Conservation (phyloP, 352 stramenopile species). For the Globisporangium uncinulatum region DNA sequence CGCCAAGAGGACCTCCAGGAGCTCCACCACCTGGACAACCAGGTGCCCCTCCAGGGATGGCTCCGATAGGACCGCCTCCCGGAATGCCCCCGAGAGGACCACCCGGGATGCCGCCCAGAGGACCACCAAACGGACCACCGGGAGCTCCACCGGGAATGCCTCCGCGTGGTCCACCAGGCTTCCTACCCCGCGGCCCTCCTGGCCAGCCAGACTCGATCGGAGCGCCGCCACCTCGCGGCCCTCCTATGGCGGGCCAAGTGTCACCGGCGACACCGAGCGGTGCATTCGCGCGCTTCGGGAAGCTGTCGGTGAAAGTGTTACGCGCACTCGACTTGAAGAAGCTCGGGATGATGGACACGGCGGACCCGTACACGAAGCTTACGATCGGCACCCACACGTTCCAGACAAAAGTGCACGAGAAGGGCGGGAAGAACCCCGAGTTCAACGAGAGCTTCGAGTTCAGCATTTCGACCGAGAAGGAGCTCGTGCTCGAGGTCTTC, state of each 20-base stretch:
- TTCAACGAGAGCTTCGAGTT: slow-evolving; percentile 95
- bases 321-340: slow-evolving; percentile 91
- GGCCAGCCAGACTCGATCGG: too few relatives aligned
- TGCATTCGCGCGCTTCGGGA: slow-evolving; percentile 86
- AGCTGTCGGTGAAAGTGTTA: slow-evolving; percentile 88
- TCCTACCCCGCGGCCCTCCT: slow-evolving; percentile 1
- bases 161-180: slow-evolving; percentile 8
- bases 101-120: slow-evolving; percentile 2
- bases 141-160: slow-evolving; percentile 2
- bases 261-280: slow-evolving; percentile 26
- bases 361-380: slow-evolving; percentile 92
- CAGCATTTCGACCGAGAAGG: slow-evolving; percentile 93
- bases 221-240: not conserved
- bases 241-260: slow-evolving; percentile 13
- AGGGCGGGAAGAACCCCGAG: slow-evolving; percentile 90
- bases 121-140: not conserved
- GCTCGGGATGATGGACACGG: slow-evolving; percentile 90
- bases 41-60: slow-evolving; percentile 10
- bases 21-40: not conserved
- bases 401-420: slow-evolving; percentile 80
- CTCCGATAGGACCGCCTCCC: slow-evolving; percentile 1
- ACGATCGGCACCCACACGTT: slow-evolving; percentile 83
- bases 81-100: not conserved
- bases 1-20: slow-evolving; percentile 2
- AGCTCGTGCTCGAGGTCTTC: slow-evolving; percentile 89